These are phyloP conservation scores for Saccharomyces hybrid DNA, from an alignment of 1,139 yeast genomes.

Conservation along the genomic window DNA sequence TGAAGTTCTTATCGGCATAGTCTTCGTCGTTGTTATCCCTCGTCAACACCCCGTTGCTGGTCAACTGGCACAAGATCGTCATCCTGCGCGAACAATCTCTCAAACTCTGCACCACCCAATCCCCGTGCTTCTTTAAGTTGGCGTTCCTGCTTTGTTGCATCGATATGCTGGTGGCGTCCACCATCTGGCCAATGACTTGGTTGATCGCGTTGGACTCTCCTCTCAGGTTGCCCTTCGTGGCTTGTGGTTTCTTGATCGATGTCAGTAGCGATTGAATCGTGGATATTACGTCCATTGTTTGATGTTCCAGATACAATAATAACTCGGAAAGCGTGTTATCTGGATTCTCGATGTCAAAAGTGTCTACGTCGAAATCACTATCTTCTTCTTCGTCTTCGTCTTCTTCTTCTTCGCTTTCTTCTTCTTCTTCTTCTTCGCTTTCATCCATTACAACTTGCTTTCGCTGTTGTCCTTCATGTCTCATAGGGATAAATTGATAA, in stretches of 20 bases:
- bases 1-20: slow-evolving; percentile 78
- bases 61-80: slow-evolving; percentile 52
- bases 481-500: slow-evolving; percentile 11
- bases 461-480: neutral
- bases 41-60: slow-evolving; percentile 30
- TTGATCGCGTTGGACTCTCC: slow-evolving; percentile 67
- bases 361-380: slow-evolving; percentile 52
- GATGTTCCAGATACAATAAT: slow-evolving; percentile 81
- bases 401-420: slow-evolving; percentile 6
- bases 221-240: slow-evolving; percentile 68
- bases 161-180: slow-evolving; percentile 79
- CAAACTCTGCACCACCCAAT: slow-evolving; percentile 80
- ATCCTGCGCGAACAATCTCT: slow-evolving; percentile 80
- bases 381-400: slow-evolving; percentile 21
- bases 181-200: slow-evolving; percentile 74
- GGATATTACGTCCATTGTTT: slow-evolving; percentile 84
- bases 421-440: slow-evolving; percentile 3
- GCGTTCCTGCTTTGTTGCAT: slow-evolving; percentile 80
- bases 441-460: neutral
- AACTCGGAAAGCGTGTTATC: slow-evolving; percentile 83
- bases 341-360: slow-evolving; percentile 76
- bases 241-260: slow-evolving; percentile 68
- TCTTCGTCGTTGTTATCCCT: slow-evolving; percentile 47
- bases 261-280: slow-evolving; percentile 77
- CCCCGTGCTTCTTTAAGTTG: slow-evolving; percentile 81